Percentiles rank a stretch among this genome's conserved stretches.
Conservation (phyloP, 2,329 filamentous ascomycete species). For the Metarhizium album region DNA sequence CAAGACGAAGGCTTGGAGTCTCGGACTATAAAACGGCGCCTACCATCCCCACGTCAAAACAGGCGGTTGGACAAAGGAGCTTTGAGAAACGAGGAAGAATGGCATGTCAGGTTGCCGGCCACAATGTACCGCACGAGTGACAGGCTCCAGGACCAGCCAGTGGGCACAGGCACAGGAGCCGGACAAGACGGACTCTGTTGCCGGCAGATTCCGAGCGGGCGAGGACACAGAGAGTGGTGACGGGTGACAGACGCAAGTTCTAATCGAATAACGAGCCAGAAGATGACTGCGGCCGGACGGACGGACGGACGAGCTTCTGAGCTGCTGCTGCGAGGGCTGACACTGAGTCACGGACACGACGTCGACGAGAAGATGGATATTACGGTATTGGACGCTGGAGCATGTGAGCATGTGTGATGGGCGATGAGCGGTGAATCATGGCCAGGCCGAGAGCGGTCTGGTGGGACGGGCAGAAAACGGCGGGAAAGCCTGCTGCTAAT, state of each 20-base stretch:
- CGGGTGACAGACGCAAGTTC: background rate
- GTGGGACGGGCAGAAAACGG: background rate
- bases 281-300: too few relatives aligned
- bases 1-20: conserved; percentile 5
- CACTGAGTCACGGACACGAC: background rate
- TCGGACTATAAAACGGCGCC: background rate
- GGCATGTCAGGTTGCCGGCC: background rate
- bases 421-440: conserved; percentile 1
- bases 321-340: background rate
- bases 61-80: background rate
- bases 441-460: conserved; percentile 1
- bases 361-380: background rate
- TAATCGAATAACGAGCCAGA: background rate
- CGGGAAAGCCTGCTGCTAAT: too few relatives aligned
- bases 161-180: background rate
- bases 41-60: background rate
- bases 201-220: background rate
- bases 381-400: too few relatives aligned
- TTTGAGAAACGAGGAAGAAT: background rate
- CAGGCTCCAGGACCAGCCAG: too few relatives aligned
- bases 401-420: background rate
- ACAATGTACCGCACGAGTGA: background rate
- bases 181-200: background rate
- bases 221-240: too few relatives aligned
- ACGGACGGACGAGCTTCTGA: background rate